Evolutionary conservation across 1,284 basidiomycete genomes (phyloP), one percentile per base, ranked within the genome.

Genomic region (Moniliophthora roreri): DNA sequence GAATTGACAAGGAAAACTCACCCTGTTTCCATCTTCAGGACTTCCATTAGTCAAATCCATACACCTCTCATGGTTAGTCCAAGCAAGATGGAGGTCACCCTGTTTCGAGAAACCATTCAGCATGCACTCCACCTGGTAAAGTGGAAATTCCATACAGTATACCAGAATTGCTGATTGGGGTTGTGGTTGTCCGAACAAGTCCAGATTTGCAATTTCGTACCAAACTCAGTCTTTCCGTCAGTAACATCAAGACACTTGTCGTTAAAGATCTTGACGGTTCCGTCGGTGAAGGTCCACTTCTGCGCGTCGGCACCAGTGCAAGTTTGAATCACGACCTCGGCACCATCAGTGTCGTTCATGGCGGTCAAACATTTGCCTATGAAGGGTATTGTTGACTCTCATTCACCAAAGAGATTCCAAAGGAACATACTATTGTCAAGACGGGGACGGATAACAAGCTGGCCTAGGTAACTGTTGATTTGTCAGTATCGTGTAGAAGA

Each of bases 351-450:
- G 63, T 80, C 76, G 13, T 72, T 73, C 1, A 72, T 64, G 4
- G 77, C 77, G 13, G 77, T 80, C 55, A 80, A 56, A 60, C 78
- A 80, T 63, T 77, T 75, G n/a, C 66, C 77, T 74, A 24, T 23
- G 7, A 44, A 44, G 15, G 20, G n/a, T 11, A 24, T n/a, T 24
- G 16, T 23, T n/a, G n/a, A n/a, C n/a, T n/a, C n/a, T n/a, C n/a
- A n/a, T n/a, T n/a, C n/a, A n/a, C n/a, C n/a, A n/a, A n/a, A n/a
- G n/a, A n/a, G n/a, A n/a, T n/a, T n/a, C n/a, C 20, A 24, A 21
- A 7, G 8, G n/a, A 11, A 23, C 23, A 15, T 44, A 44, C 41
- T 24, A n/a, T 44, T 44, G 21, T n/a, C 24, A 15, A 44, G 23
- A 24, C 41, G 41, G 24, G 41, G 41, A 15, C 24, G 41, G 24